Evolutionary conservation across 768 basidiomycete genomes (phyloP).

Genomic region (Agaricus blazei): DNA sequence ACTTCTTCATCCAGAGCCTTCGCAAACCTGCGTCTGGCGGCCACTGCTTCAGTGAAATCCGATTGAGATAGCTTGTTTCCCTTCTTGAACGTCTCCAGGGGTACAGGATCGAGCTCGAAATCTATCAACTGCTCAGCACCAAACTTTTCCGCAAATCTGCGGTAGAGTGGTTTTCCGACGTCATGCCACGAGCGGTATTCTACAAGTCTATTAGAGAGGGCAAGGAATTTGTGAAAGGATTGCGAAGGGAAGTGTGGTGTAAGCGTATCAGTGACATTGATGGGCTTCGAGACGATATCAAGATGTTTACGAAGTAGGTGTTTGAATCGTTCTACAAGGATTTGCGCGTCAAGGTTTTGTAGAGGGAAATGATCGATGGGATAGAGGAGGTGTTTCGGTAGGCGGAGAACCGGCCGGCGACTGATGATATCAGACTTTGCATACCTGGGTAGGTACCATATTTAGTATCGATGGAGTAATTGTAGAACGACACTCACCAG

Average conservation of each 20-base stretch:
- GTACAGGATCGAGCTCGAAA: slow-evolving; percentile 24
- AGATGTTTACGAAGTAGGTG: slow-evolving; percentile 20
- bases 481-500: slow-evolving; percentile 21
- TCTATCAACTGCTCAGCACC: slow-evolving; percentile 15
- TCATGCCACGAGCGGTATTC: slow-evolving; percentile 31
- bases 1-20: slow-evolving; percentile 20
- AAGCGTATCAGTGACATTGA: slow-evolving; percentile 26
- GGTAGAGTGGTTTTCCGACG: slow-evolving; percentile 28
- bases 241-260: slow-evolving; percentile 23
- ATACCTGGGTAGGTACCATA: slow-evolving; percentile 20
- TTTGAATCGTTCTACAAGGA: slow-evolving; percentile 24
- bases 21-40: slow-evolving; percentile 20
- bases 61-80: slow-evolving; percentile 19
- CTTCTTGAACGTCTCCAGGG: slow-evolving; percentile 24
- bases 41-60: slow-evolving; percentile 23
- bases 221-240: slow-evolving; percentile 24
- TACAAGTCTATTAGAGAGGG: slow-evolving; percentile 25
- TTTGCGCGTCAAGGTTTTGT: slow-evolving; percentile 24
- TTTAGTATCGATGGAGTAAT: not conserved
- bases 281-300: slow-evolving; percentile 18
- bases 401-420: slow-evolving; percentile 18
- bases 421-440: slow-evolving; percentile 22
- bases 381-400: slow-evolving; percentile 27
- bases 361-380: slow-evolving; percentile 32
- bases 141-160: slow-evolving; percentile 17